Conservation (phyloP, 148 eudicot genomes). For the Simmondsia chinensis region DNA sequence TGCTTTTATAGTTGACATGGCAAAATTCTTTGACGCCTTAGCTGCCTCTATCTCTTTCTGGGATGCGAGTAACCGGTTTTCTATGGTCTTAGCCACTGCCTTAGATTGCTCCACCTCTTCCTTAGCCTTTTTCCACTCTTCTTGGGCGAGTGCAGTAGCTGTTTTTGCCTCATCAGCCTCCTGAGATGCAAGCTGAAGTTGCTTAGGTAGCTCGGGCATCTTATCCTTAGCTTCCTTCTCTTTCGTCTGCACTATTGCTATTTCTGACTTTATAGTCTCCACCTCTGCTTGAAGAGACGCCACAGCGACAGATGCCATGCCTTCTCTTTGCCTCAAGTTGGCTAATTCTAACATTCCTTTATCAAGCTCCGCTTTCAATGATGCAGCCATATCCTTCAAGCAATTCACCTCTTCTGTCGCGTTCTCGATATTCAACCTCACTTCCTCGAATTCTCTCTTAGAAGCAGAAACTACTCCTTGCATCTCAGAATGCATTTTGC, state of each 20-base stretch:
- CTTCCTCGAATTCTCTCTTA: slow-evolving; percentile 62
- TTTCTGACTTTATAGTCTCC: slow-evolving; percentile 61
- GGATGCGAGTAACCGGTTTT: slow-evolving; percentile 64
- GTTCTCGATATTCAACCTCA: slow-evolving; percentile 55
- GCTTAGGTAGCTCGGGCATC: slow-evolving; percentile 62
- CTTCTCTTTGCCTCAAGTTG: slow-evolving; percentile 69
- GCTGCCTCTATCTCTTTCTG: slow-evolving; percentile 93
- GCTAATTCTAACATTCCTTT: slow-evolving; percentile 47
- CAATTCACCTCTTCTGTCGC: slow-evolving; percentile 55
- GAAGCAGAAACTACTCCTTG: slow-evolving; percentile 46
- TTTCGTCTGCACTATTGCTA: slow-evolving; percentile 42
- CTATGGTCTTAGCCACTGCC: slow-evolving; percentile 61
- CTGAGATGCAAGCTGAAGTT: slow-evolving; percentile 58
- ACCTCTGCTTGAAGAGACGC: slow-evolving; percentile 81
- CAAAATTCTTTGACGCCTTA: slow-evolving; percentile 72
- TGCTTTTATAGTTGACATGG: slow-evolving; percentile 70
- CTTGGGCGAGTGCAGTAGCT: slow-evolving; percentile 43
- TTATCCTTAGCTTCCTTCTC: slow-evolving; percentile 67
- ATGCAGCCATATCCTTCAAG: slow-evolving; percentile 54
- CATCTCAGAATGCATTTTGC: slow-evolving; percentile 37
- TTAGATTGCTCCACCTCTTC: slow-evolving; percentile 80
- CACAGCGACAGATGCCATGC: slow-evolving; percentile 72
- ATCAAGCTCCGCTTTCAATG: slow-evolving; percentile 66
- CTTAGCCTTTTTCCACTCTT: slow-evolving; percentile 52
- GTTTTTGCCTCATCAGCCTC: slow-evolving; percentile 75